These are phyloP conservation scores for Pseudogymnoascus sp. DNA, from an alignment of 2,329 filamentous ascomycete species.

Conservation along the genomic window DNA sequence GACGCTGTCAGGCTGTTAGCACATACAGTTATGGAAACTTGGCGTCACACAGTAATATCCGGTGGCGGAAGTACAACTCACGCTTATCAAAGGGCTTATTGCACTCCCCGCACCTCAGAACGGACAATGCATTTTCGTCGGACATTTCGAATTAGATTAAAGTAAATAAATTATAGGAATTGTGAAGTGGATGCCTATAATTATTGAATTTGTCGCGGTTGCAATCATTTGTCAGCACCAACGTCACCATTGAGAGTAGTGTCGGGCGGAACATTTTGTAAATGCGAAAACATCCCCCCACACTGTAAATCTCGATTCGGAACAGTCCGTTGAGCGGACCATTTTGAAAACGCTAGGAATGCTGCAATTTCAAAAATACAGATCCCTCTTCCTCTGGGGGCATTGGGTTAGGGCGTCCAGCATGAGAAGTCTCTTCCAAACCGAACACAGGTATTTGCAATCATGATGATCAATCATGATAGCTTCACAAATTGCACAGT, in stretches of 20 bases:
- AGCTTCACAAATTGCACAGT: slow-evolving; percentile 20
- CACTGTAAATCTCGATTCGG: slow-evolving; percentile 10
- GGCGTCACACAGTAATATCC: slow-evolving; percentile 10
- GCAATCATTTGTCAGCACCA: slow-evolving; percentile 20
- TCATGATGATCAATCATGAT: slow-evolving; percentile 10
- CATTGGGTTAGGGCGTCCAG: slow-evolving; percentile 7
- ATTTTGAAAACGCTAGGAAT: neutral
- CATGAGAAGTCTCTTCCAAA: neutral
- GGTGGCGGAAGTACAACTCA: slow-evolving; percentile 23
- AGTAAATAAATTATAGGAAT: slow-evolving; percentile 12
- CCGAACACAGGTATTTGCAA: neutral
- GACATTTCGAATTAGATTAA: slow-evolving; percentile 23
- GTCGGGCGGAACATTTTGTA: slow-evolving; percentile 26
- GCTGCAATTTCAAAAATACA: slow-evolving; percentile 10
- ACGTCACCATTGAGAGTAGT: slow-evolving; percentile 13
- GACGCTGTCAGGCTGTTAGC: slow-evolving; percentile 26
- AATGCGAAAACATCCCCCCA: slow-evolving; percentile 13
- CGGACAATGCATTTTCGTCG: slow-evolving; percentile 21
- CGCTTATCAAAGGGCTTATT: slow-evolving; percentile 38
- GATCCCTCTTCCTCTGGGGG: slow-evolving; percentile 11
- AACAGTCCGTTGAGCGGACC: neutral
- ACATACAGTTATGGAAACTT: slow-evolving; percentile 13
- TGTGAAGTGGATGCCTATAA: slow-evolving; percentile 16
- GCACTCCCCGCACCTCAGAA: slow-evolving; percentile 33
- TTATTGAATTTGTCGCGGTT: slow-evolving; percentile 17